Base-by-base conservation (phyloP, 1,139 yeast genomes). In the Citeromyces hawaiiensis region DNA sequence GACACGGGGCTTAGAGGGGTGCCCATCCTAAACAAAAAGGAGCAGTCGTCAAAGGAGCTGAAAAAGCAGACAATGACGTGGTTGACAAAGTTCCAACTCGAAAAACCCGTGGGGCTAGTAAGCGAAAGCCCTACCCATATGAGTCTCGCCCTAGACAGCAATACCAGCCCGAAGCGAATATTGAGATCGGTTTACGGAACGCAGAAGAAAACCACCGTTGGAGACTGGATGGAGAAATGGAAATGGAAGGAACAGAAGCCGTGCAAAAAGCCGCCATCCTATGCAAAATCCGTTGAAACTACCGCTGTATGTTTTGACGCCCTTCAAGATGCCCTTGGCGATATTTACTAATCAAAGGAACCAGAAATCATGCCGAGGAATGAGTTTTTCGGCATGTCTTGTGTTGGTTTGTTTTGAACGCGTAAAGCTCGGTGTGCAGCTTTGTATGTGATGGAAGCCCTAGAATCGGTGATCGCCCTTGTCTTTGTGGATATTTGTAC, bases 11-110 rank as follows among this genome's bases (percentile, higher is more conserved):
- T 54, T 36, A 21, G 37, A 13, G 30, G 23, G 3, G 30, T 21
- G 15, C 18, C 31, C 17, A 30, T 30, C 4, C 15, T 9, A 16
- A 14, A 21, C 27, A 35, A 29, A 11, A 17, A 38, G 16, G 17
- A 17, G 6, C n/a, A 35, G 18, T 14, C 39, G 10, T 13, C 19
- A 5, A 23, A 36, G 9, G 54, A 53, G 27, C 31, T 54, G n/a
- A 53, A 52, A 37, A 43, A 47, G 9, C 58, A 55, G 38, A 55
- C 59, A 1, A 47, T 55, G 52, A 53, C 48, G 42, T 55, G 59
- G 59, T 32, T 37, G 14, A 37, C 37, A 15, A 25, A 21, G 19
- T 39, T 39, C 25, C 40, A 39, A n/a, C 39, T 27, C 11, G 33
- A 18, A n/a, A 38, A 25, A 17, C 27, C 37, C 5, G 34, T 17